Conservation (phyloP, 352 stramenopile species). For the Pseudoperonospora humuli region DNA sequence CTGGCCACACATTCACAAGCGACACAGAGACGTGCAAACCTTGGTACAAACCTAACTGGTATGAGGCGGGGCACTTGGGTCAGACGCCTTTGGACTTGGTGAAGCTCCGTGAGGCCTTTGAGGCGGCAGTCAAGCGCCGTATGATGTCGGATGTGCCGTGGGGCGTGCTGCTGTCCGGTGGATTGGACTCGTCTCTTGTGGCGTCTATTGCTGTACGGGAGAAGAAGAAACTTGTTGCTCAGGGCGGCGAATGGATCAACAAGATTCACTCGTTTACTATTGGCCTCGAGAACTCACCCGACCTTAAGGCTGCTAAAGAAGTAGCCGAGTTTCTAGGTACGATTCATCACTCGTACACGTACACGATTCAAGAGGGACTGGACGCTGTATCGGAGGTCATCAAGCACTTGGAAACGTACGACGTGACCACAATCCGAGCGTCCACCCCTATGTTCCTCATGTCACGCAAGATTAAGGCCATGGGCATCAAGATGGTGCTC, state of each 20-base stretch:
- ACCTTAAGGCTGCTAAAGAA: constrained; percentile 94
- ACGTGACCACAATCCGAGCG: constrained; percentile 96
- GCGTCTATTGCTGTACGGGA: constrained; percentile 94
- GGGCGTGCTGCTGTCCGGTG: constrained; percentile 96
- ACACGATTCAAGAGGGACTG: constrained; percentile 97
- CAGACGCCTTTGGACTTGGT: constrained; percentile 54
- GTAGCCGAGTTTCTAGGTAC: constrained; percentile 96
- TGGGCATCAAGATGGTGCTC: constrained; percentile 99
- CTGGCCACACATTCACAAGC: constrained; percentile 83
- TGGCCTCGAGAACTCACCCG: constrained; percentile 92
- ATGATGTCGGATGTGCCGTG: constrained; percentile 99
- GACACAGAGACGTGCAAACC: constrained; percentile 85
- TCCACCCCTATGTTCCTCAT: constrained; percentile 99
- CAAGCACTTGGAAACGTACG: constrained; percentile 97
- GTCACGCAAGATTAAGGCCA: constrained; percentile 98
- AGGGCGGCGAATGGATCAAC: constrained; percentile 82
- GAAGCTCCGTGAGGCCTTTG: constrained; percentile 87
- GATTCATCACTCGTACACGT: constrained; percentile 98
- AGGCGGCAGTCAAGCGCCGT: constrained; percentile 90
- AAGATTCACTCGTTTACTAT: constrained; percentile 98
- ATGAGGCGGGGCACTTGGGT: constrained; percentile 60
- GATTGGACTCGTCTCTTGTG: constrained; percentile 97
- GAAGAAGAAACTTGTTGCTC: constrained; percentile 76
- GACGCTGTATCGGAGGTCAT: constrained; percentile 97
- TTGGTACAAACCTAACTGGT: constrained; percentile 96